Percentiles rank a stretch among this genome's conserved stretches.
Conservation (phyloP, 192 early-diverging fungal genomes). For the Backusella parvicylindrica region DNA sequence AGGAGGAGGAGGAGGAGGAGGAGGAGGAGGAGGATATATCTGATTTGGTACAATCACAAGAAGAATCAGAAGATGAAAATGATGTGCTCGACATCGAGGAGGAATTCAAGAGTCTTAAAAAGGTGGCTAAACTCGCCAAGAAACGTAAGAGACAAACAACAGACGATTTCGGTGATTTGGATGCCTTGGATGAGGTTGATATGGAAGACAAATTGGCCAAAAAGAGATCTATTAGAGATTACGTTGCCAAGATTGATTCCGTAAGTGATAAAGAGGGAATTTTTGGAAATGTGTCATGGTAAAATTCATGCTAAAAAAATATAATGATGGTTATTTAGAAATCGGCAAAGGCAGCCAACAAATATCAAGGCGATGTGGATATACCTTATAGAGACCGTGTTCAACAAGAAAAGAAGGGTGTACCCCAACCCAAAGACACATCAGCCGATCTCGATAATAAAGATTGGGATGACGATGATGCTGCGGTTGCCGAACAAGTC, state of each 20-base stretch:
- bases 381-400: constrained; percentile 71
- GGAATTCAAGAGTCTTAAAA: constrained; percentile 46
- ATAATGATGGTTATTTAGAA: constrained; percentile 21
- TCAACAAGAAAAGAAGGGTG: constrained; percentile 41
- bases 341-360: constrained; percentile 30
- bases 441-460: constrained; percentile 52
- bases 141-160: constrained; percentile 35
- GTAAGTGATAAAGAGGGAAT: no score
- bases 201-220: constrained; percentile 75
- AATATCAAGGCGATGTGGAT: constrained; percentile 75
- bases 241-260: constrained; percentile 66
- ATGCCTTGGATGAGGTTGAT: constrained; percentile 71
- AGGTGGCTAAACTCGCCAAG: constrained; percentile 35
- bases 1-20: background rate
- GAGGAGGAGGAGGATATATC: background rate
- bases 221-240: constrained; percentile 54
- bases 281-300: no score
- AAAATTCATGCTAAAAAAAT: background rate
- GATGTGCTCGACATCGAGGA: constrained; percentile 28
- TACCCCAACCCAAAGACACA: constrained; percentile 41
- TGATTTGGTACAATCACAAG: constrained; percentile 10
- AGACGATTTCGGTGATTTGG: constrained; percentile 76
- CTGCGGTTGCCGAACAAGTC: constrained; percentile 40
- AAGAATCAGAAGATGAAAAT: constrained; percentile 11
- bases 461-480: constrained; percentile 58